Percentiles rank a stretch among this genome's conserved stretches.
These are phyloP conservation scores for Cordyceps fumosorosea DNA, from an alignment of 2,329 filamentous ascomycete species.

Conservation along the genomic window DNA sequence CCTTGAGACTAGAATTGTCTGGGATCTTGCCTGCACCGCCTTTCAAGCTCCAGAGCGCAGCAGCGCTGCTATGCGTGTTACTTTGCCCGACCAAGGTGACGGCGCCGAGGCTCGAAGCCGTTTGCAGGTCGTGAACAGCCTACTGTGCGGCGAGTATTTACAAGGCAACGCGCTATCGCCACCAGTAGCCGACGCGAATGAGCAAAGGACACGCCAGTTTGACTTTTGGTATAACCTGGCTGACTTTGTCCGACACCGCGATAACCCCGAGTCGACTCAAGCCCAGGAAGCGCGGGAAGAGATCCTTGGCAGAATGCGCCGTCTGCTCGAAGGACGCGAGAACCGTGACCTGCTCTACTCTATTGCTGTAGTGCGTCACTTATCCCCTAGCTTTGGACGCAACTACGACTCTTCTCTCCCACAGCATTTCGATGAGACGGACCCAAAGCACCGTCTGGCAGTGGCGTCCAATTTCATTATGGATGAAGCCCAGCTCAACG, in stretches of 20 bases:
- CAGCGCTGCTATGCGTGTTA: constrained; percentile 25
- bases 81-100: constrained; percentile 49
- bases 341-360: constrained; percentile 89
- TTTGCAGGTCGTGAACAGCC: constrained; percentile 66
- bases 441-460: constrained; percentile 58
- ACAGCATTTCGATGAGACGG: constrained; percentile 58
- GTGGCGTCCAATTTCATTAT: constrained; percentile 66
- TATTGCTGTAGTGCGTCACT: constrained; percentile 70
- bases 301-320: constrained; percentile 58
- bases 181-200: constrained; percentile 44
- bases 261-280: constrained; percentile 43
- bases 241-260: constrained; percentile 53
- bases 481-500: constrained; percentile 53
- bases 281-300: constrained; percentile 53
- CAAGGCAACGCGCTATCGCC: constrained; percentile 47
- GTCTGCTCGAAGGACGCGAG: constrained; percentile 70
- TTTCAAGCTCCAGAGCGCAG: constrained; percentile 32
- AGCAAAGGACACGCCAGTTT: constrained; percentile 54
- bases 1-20: constrained; percentile 53
- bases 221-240: constrained; percentile 80
- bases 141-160: constrained; percentile 67
- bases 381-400: constrained; percentile 58
- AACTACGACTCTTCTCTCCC: constrained; percentile 50
- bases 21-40: constrained; percentile 49
- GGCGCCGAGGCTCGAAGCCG: constrained; percentile 60